phyloP scores from a whole-genome alignment of 176 grass and related monocot species.

The Oryza coarctata region DNA sequence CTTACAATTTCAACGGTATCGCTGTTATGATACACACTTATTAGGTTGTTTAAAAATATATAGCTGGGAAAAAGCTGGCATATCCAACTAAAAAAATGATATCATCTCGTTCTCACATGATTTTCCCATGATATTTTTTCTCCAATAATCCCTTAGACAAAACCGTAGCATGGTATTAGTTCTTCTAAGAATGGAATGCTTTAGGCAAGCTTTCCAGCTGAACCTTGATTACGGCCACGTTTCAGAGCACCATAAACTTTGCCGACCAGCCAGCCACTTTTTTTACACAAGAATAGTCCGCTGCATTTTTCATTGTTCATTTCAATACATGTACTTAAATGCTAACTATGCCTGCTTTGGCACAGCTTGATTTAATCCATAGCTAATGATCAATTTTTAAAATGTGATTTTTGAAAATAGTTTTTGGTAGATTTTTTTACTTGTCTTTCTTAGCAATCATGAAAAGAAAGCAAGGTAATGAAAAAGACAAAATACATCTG shows the following conservation, averaged over 20 bases:
- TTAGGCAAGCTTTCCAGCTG: constrained; percentile 5
- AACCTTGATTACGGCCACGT: constrained; percentile 17
- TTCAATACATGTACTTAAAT: neutral
- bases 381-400: too few species aligned
- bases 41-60: neutral
- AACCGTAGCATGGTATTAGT: neutral
- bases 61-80: neutral
- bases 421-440: neutral
- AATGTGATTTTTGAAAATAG: too few species aligned
- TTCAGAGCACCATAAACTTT: constrained; percentile 30
- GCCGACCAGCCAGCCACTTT: constrained; percentile 4
- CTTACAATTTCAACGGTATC: neutral
- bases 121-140: neutral
- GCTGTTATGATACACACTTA: neutral
- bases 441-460: neutral
- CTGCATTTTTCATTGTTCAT: constrained; percentile 16
- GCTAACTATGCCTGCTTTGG: neutral
- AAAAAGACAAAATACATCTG: too few species aligned
- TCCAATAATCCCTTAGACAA: neutral
- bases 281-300: neutral
- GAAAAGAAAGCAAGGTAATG: neutral
- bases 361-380: too few species aligned
- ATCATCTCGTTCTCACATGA: neutral
- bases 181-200: neutral
- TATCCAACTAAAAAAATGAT: neutral